Conservation (phyloP, 148 eudicot species). For the Polygonum aviculare region DNA sequence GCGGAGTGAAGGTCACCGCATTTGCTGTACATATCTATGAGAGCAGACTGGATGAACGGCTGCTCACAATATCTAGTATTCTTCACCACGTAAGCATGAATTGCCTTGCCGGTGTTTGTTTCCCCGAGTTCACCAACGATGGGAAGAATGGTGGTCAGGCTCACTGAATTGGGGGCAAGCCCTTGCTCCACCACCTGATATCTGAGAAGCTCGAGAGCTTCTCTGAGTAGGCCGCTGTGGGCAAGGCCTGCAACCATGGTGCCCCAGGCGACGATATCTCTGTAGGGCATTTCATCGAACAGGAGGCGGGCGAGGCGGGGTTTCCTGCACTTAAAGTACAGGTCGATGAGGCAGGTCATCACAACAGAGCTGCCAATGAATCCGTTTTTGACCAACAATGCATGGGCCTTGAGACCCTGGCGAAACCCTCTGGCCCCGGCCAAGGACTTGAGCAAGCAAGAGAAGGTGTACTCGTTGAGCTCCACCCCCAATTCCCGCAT, state of each 20-base stretch:
- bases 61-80: constrained; percentile 47
- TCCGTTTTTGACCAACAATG: constrained; percentile 72
- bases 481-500: constrained; percentile 78
- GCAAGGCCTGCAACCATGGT: constrained; percentile 82
- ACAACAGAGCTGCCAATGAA: constrained; percentile 39
- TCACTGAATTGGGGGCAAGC: constrained; percentile 53
- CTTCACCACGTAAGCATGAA: constrained; percentile 76
- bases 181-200: constrained; percentile 54
- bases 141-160: constrained; percentile 61
- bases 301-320: constrained; percentile 50
- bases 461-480: constrained; percentile 63
- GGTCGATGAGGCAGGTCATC: constrained; percentile 65
- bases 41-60: constrained; percentile 58
- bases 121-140: constrained; percentile 57
- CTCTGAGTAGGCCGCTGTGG: constrained; percentile 50
- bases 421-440: constrained; percentile 53
- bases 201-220: constrained; percentile 48
- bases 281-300: constrained; percentile 57
- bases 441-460: constrained; percentile 85
- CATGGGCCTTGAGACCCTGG: constrained; percentile 68
- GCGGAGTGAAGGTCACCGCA: constrained; percentile 72
- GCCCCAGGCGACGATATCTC: constrained; percentile 88
- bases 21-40: constrained; percentile 94
- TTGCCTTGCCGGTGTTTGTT: constrained; percentile 50
- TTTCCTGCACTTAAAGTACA: constrained; percentile 92